Conservation (phyloP, 176 grass and related monocot genomes). For the Oryza brachyantha region DNA sequence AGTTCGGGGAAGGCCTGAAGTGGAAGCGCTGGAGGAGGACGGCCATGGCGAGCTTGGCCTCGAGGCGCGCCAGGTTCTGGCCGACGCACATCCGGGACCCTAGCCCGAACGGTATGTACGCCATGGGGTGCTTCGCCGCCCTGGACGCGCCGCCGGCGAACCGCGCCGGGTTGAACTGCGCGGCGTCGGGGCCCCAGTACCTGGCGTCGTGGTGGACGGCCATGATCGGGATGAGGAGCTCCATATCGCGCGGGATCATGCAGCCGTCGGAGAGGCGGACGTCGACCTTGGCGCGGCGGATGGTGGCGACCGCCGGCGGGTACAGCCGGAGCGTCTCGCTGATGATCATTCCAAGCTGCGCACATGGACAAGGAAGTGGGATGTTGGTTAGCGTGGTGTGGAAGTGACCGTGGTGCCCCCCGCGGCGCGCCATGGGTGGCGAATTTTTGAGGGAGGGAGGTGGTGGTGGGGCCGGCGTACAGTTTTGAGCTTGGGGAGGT, state of each 20-base stretch:
- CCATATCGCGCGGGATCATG: slow-evolving; percentile 57
- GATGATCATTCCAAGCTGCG: slow-evolving; percentile 77
- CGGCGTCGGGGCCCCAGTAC: slow-evolving; percentile 57
- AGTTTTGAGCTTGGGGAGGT: slow-evolving; percentile 76
- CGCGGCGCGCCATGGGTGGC: too few relatives aligned
- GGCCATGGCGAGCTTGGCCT: slow-evolving; percentile 69
- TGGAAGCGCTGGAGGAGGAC: slow-evolving; percentile 54
- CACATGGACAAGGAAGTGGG: background rate
- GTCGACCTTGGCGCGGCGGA: slow-evolving; percentile 62
- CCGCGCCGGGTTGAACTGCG: slow-evolving; percentile 54
- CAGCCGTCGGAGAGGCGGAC: slow-evolving; percentile 52
- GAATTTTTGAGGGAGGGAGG: background rate
- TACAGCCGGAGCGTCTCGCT: slow-evolving; percentile 78
- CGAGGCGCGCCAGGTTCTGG: slow-evolving; percentile 58
- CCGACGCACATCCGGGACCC: slow-evolving; percentile 79
- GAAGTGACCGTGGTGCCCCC: too few relatives aligned
- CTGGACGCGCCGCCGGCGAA: slow-evolving; percentile 37
- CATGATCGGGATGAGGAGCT: slow-evolving; percentile 78
- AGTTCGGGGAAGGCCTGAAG: slow-evolving; percentile 42
- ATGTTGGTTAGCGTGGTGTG: background rate
- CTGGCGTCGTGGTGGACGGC: slow-evolving; percentile 64
- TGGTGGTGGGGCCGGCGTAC: slow-evolving; percentile 26
- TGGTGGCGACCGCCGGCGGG: slow-evolving; percentile 80
- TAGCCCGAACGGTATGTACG: slow-evolving; percentile 72
- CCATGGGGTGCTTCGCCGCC: slow-evolving; percentile 57